These are phyloP conservation scores for Trypanosoma melophagium DNA, from an alignment of 208 protist genomes.

Conservation along the genomic window DNA sequence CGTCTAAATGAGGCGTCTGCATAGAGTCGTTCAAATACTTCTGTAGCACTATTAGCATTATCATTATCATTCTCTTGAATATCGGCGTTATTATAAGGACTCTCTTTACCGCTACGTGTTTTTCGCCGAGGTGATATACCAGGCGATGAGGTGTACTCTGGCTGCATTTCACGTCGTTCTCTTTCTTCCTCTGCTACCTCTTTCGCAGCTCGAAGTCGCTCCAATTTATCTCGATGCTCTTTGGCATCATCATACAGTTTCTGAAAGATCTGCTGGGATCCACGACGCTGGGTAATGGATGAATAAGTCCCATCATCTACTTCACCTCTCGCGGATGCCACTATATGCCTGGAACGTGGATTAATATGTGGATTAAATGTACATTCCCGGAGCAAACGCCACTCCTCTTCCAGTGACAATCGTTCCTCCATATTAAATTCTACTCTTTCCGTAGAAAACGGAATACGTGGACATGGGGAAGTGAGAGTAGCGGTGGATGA, in stretches of 20 bases:
- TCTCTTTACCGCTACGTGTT: too few species aligned
- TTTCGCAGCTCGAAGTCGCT: background rate
- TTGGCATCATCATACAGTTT: constrained; percentile 28
- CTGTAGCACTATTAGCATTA: background rate
- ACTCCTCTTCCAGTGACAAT: constrained; percentile 18
- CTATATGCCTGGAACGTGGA: background rate
- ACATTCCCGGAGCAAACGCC: constrained; percentile 22
- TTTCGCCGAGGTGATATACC: too few species aligned
- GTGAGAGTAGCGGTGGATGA: background rate
- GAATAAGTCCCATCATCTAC: constrained; percentile 1
- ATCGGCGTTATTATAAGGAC: background rate
- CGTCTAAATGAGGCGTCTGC: constrained; percentile 53
- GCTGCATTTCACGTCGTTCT: background rate
- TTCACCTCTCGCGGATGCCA: background rate
- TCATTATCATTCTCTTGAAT: background rate
- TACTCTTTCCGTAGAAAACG: background rate
- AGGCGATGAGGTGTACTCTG: too few species aligned
- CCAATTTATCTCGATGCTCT: background rate
- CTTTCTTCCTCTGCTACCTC: background rate
- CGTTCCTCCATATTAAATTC: constrained; percentile 13
- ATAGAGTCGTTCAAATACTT: constrained; percentile 64
- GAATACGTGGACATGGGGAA: constrained; percentile 6
- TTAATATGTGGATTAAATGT: constrained; percentile 44
- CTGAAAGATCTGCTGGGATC: constrained; percentile 6
- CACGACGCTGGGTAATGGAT: constrained; percentile 4